These are phyloP conservation scores for Fusarium virguliforme DNA, from an alignment of 2,329 filamentous ascomycete genomes.

Conservation along the genomic window DNA sequence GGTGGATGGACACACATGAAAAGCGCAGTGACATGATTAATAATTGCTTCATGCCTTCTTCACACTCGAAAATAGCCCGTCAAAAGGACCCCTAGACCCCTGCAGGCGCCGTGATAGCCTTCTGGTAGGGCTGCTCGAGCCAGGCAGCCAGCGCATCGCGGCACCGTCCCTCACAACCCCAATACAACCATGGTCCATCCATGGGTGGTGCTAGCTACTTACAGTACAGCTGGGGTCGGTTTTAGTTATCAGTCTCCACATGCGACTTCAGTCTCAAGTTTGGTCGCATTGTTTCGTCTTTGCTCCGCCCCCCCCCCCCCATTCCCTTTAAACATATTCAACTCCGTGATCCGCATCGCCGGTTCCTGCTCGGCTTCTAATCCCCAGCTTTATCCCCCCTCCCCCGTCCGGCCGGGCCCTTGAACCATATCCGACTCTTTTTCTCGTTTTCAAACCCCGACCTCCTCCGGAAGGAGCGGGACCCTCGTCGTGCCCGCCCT, in stretches of 20 bases:
- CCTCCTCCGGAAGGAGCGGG: constrained; percentile 36
- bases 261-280: constrained; percentile 28
- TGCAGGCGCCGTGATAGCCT: constrained; percentile 20
- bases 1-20: neutral
- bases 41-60: constrained; percentile 17
- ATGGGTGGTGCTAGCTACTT: constrained; percentile 13
- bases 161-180: constrained; percentile 27
- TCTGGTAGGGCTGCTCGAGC: constrained; percentile 31
- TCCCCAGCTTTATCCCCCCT: constrained; percentile 12
- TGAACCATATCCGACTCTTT: constrained; percentile 4
- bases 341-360: constrained; percentile 25
- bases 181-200: constrained; percentile 1
- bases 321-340: constrained; percentile 29
- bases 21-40: constrained; percentile 12
- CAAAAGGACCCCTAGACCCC: constrained; percentile 26
- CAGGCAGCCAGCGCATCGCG: constrained; percentile 50
- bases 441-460: neutral
- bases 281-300: constrained; percentile 32
- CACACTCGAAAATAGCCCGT: neutral
- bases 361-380: constrained; percentile 20
- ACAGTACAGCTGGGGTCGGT: constrained; percentile 21
- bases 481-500: constrained; percentile 18
- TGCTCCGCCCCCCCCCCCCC: constrained; percentile 15
- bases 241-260: constrained; percentile 29
- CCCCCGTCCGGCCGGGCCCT: constrained; percentile 15